Percentiles rank a stretch among this genome's conserved stretches.
These are phyloP conservation scores for Oxyria digyna DNA, from an alignment of 148 eudicot species.

Conservation along the genomic window DNA sequence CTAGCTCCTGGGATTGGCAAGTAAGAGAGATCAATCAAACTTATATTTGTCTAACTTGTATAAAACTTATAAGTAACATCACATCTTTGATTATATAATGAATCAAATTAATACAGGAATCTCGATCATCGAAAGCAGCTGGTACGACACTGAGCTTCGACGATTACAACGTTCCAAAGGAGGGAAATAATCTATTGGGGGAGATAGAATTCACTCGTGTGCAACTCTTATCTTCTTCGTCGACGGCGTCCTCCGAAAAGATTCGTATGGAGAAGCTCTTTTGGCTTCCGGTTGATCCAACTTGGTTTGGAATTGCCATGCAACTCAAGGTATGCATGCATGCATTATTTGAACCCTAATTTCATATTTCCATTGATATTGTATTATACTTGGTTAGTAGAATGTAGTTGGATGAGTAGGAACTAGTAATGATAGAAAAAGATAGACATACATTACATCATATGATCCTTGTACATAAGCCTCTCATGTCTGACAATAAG, in stretches of 20 bases:
- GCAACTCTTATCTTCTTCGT: slow-evolving; percentile 27
- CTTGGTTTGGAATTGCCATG: slow-evolving; percentile 37
- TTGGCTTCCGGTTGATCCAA: slow-evolving; percentile 40
- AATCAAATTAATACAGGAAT: background rate
- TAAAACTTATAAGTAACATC: too few relatives aligned
- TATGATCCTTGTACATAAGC: too few relatives aligned
- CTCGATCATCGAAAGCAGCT: background rate
- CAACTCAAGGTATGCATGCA: slow-evolving; percentile 24
- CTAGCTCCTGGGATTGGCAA: slow-evolving; percentile 52
- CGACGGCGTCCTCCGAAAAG: too few relatives aligned
- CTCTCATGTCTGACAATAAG: too few relatives aligned
- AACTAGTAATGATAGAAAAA: too few relatives aligned
- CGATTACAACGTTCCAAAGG: slow-evolving; percentile 27
- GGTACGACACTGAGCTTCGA: slow-evolving; percentile 21
- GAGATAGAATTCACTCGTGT: slow-evolving; percentile 26
- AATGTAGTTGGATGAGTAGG: too few relatives aligned
- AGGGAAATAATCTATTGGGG: slow-evolving; percentile 33
- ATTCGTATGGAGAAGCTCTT: slow-evolving; percentile 28
- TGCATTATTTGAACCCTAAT: too few relatives aligned
- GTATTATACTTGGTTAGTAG: too few relatives aligned
- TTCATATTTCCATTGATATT: too few relatives aligned
- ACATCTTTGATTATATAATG: too few relatives aligned
- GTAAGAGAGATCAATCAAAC: background rate
- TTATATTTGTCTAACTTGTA: too few relatives aligned
- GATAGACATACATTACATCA: too few relatives aligned